Base-by-base conservation (phyloP, 371 early-diverging fungal genomes). In the Mortierella sp. region DNA sequence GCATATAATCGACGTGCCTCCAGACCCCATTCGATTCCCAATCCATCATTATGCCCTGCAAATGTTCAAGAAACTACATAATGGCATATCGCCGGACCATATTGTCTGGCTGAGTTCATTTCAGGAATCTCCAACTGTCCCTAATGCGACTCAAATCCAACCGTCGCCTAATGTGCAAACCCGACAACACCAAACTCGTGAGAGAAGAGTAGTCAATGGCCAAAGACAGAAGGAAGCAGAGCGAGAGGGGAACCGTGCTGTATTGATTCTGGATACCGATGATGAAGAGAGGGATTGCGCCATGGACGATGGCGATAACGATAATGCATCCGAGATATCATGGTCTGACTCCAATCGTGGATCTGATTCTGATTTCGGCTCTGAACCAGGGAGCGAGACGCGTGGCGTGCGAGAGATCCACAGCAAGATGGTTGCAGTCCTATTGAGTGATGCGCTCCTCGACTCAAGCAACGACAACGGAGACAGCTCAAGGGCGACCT, bases 301-400 rank as follows among this genome's bases (percentile, higher is more conserved):
- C 41, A 60, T 43, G 1, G 52, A 59, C 59, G 65, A 67, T 19
- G 15, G 45, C 10, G 58, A 69, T 21, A 28, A 22, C 7, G 69
- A 69, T 16, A 28, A 48, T 19, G 15, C 63, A 0, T 69, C 75
- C 0, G 59, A 50, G 15, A 19, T 69, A 2, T 65, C 65, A 8
- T 69, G 75, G 75, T 74, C 75, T 7, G 75, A 74, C 40, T 69
- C 75, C 3, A 43, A 41, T 36, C 38, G 22, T 9, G 67, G 21
- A 22, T 22, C 40, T 0, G 48, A 40, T 13, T 22, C 33, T 28
- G 33, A 58, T 16, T 15, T 11, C 4, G 47, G 57, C 47, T 21
- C 28, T 7, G 48, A 53, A 5, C 2, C 47, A 19, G 36, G 2
- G 22, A 10, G 28, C 32, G 47, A 58, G 28, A 40, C 6, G 38